Base-by-base conservation (phyloP, 768 basidiomycete genomes). In the Dioszegia hungarica region DNA sequence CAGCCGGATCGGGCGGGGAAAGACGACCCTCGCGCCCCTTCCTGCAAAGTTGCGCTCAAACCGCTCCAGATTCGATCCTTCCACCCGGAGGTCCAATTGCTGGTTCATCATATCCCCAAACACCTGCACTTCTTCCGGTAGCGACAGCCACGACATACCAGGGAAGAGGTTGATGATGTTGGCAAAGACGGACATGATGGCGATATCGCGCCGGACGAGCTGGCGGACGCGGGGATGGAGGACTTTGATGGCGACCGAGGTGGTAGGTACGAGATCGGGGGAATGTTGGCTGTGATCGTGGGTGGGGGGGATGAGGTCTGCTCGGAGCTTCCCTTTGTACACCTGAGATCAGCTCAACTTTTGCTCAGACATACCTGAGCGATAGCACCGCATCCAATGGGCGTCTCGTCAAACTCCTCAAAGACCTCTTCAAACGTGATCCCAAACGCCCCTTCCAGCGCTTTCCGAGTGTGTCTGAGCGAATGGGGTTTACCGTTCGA, bases 341-440 rank as follows among this genome's bases (percentile, higher is more conserved):
- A 97, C 80, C 72, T 92, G 85, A 47, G 84, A 82, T 64, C 86
- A 51, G 49, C 34, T 8, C 2, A 25, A n/a, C n/a, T n/a, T 88
- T 54, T 97, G 83, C 12, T 81, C 88, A 33, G 84, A 76, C 98
- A 94, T 8, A 98, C 93, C 78, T 99, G 95, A 19, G 94, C 95
- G 61, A 99, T 95, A n/a, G 95, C 93, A 24, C 95, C 95, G 10
- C 88, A 89, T n/a, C 95, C 95, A 49, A 99, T 94, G 3, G 95
- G 93, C 5, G 73, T 79, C 57, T 85, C 80, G 54, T 89, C 85
- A 69, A 99, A 98, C 55, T 88, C 83, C 64, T 90, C 89, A 65
- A 99, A 98, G 11, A 97, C 88, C 12, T 95, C 82, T 4, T 86
- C 81, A 68, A 99, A 95, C 4, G 85, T 83, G 34, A 84, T 80